Base-by-base conservation (phyloP, 495 filamentous ascomycete species). In the Polyplosphaeria fusca region DNA sequence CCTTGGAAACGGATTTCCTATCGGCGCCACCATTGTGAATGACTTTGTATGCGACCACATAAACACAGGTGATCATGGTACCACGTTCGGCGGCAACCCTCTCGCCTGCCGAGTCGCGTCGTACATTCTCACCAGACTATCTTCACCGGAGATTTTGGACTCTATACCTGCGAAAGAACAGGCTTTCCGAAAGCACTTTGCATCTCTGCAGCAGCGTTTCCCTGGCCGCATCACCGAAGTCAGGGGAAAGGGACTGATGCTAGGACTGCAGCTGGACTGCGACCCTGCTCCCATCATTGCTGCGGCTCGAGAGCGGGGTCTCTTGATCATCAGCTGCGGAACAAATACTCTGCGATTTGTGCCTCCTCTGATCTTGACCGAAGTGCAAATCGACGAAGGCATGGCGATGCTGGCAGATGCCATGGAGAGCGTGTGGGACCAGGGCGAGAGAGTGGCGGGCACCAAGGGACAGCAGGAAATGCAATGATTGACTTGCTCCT, bases 31-130 rank as follows among this genome's bases (percentile, higher is more conserved):
- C 5, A 84, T 98, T 52, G 87, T 96, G 19, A 88, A 79, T 53
- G 81, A 83, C 39, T 74, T 76, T 25, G 90, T 98, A 0, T 85
- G 81, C 7, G 77, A 85, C n/a, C 85, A 86, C 68, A 94, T 98
- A 68, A 85, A 87, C 64, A 82, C 87, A 4, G 93, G 93, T 42
- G 93, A 98, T 67, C 93, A 98, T 70, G 93, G 93, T 20, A 98
- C 93, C 1, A 98, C 93, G 12, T 98, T 95, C 64, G 93, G 93
- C 18, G 93, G 93, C 2, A 98, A 97, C 73, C 94, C 93, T 16
- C 76, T 98, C 13, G 93, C 82, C 0, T 87, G 85, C 64, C 78
- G 91, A 35, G 69, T 97, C 1, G 94, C 89, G 2, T 85, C 94
- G 67, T 82, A 92, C 68, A 83, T 95, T 44, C 80, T 98, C 52